Conservation (phyloP, 2,329 filamentous ascomycete genomes). For the Blastomyces parvus region DNA sequence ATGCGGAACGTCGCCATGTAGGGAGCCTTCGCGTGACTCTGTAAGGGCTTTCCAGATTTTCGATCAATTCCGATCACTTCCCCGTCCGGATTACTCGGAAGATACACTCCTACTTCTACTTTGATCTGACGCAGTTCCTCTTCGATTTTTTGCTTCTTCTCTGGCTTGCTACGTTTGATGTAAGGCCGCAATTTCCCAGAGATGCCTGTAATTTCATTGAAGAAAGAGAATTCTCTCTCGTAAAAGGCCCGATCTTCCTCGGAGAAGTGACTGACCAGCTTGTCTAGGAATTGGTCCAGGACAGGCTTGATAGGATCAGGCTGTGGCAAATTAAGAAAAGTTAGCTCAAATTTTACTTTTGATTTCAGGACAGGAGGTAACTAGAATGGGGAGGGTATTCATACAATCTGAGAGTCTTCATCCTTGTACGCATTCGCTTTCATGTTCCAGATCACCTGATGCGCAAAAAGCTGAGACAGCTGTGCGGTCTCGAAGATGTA, state of each 20-base stretch:
- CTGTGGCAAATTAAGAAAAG: slow-evolving; percentile 30
- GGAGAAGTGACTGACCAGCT: slow-evolving; percentile 75
- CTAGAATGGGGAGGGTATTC: slow-evolving; percentile 22
- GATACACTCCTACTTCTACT: slow-evolving; percentile 92
- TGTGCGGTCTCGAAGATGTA: slow-evolving; percentile 96
- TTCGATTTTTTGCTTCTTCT: slow-evolving; percentile 99
- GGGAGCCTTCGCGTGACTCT: slow-evolving; percentile 95
- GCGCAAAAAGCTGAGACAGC: slow-evolving; percentile 95
- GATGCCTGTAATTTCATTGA: slow-evolving; percentile 88
- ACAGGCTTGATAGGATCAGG: slow-evolving; percentile 90
- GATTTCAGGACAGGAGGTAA: slow-evolving; percentile 9
- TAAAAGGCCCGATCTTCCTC: slow-evolving; percentile 73
- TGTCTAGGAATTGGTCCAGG: slow-evolving; percentile 78
- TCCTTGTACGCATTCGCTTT: slow-evolving; percentile 98
- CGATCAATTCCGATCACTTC: slow-evolving; percentile 96
- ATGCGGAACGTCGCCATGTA: slow-evolving; percentile 99
- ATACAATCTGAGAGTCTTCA: slow-evolving; percentile 74
- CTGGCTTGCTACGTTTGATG: slow-evolving; percentile 83
- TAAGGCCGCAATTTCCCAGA: slow-evolving; percentile 92
- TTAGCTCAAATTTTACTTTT: not conserved
- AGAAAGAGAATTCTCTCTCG: slow-evolving; percentile 94
- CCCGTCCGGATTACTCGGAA: slow-evolving; percentile 93
- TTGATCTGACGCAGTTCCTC: slow-evolving; percentile 96
- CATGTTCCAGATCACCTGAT: slow-evolving; percentile 99
- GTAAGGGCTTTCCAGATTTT: slow-evolving; percentile 92